Base-by-base conservation (phyloP, 768 basidiomycete species). In the Podaxis carcinomalis region DNA sequence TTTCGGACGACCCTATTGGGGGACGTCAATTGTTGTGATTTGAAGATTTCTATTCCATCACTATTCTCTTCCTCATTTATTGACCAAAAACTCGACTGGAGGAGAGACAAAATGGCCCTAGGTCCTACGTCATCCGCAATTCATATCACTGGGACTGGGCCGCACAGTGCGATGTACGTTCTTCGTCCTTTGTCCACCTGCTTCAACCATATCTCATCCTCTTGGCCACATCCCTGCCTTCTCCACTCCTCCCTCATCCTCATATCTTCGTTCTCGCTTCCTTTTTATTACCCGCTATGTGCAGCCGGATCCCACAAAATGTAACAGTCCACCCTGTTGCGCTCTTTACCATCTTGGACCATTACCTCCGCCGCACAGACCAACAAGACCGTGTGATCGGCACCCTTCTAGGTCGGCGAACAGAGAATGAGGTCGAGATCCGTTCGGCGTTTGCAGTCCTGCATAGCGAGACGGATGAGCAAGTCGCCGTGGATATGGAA, bases 401-500 rank as follows among this genome's bases (percentile, higher is more conserved):
- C 21, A 97, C 96, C 0, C 86, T 98, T 28, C 88, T 98, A 23
- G 96, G 96, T 16, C 84, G 83, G 56, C 86, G 96, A 64, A 84
- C 81, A 28, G 82, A 80, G 51, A 78, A 80, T 54, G 80, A 85
- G 60, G 77, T 98, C 63, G 89, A 92, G 66, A 86, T 97, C 64
- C 83, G 86, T 59, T 89, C 87, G 53, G 85, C 92, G 13, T 98
- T 97, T 70, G 94, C 93, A 19, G 93, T 98, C 32, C 82, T 95
- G 47, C 95, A 98, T 73, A 90, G 87, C 69, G 93, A 96, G 77
- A 92, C 90, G 28, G 87, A 86, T 70, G 92, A 96, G 69, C 93
- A 94, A 75, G 92, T 96, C 46, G 93, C 93, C 3, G 91, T 98
- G 62, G 95, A 98, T 71, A 93, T 94, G 87, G 94, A 96, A 54